Percentiles rank a stretch among this genome's conserved stretches.
These are phyloP conservation scores for Taphrina deformans DNA, from an alignment of 1,139 yeast genomes.

Conservation along the genomic window DNA sequence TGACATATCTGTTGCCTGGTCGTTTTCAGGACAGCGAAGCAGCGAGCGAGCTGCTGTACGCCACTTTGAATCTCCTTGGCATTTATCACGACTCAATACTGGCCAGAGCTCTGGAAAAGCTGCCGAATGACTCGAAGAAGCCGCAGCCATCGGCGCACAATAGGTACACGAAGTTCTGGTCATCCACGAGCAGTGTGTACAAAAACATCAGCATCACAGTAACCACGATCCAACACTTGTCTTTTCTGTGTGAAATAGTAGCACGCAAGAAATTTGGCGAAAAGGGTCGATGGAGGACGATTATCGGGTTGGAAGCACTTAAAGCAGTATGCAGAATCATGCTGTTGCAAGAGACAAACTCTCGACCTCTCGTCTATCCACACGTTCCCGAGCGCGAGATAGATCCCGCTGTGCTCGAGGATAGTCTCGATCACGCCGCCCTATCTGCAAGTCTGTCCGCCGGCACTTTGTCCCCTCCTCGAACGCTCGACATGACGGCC, in stretches of 20 bases:
- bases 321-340: constrained; percentile 45
- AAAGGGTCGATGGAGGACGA: constrained; percentile 44
- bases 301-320: constrained; percentile 45
- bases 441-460: constrained; percentile 4
- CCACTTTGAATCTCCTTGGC: constrained; percentile 47
- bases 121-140: constrained; percentile 32
- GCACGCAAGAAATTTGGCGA: constrained; percentile 43
- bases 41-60: constrained; percentile 45
- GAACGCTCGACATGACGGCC: not conserved
- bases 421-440: constrained; percentile 24
- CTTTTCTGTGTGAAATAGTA: constrained; percentile 48
- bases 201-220: constrained; percentile 44
- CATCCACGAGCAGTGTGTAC: constrained; percentile 42
- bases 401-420: constrained; percentile 42
- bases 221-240: constrained; percentile 46
- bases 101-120: constrained; percentile 43
- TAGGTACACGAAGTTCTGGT: constrained; percentile 44
- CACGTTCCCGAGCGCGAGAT: constrained; percentile 47
- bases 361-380: constrained; percentile 45
- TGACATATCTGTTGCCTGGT: constrained; percentile 49
- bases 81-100: constrained; percentile 48
- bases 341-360: constrained; percentile 42
- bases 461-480: not conserved
- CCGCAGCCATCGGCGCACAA: constrained; percentile 44
- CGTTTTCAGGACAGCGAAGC: constrained; percentile 49